Base-by-base conservation (phyloP, 805 yeast genomes). In the Clavispora vitiphila region DNA sequence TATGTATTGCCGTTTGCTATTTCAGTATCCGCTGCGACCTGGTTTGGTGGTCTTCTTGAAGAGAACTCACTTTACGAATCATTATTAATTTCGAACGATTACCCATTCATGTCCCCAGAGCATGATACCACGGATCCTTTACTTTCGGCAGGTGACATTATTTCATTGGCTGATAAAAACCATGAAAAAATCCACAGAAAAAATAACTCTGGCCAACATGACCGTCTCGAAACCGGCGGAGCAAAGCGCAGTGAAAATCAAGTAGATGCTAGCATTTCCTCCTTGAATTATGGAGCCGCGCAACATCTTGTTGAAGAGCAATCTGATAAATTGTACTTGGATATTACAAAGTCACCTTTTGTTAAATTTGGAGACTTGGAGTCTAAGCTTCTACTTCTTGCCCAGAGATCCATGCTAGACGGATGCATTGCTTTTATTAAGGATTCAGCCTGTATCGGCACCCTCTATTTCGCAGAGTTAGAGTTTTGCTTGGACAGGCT, bases 1-100 rank as follows among this genome's bases (percentile, higher is more conserved):
- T 77, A 77, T 51, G 81, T 78, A 9, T 54, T 78, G 18, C 83
- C 83, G 0, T 74, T 77, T 39, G 69, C 81, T 1, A 70, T 77
- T 8, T 67, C 80, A 2, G 76, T 78, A 37, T 71, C 80, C 8
- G 75, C 74, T n/a, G 71, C 81, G 2, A 76, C 76, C 50, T 74
- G 81, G 79, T 65, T 74, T 8, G 81, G 81, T 3, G 65, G 69
- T 35, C 60, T 74, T 5, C 59, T 78, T 25, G 81, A 78, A 46
- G 75, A 72, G 15, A 58, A 61, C 43, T 74, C 81, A 4, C 51
- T 78, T 4, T 78, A 78, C 47, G 81, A 76, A 46, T 57, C 69
- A 12, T 49, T 76, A 27, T 67, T 78, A 32, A 57, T 62, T 34
- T 62, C 63, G 39, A 76, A 75, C 50, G 72, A 75, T 42, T 76